phyloP scores from a whole-genome alignment of 2,329 filamentous ascomycete species.

The Apiospora arundinis region DNA sequence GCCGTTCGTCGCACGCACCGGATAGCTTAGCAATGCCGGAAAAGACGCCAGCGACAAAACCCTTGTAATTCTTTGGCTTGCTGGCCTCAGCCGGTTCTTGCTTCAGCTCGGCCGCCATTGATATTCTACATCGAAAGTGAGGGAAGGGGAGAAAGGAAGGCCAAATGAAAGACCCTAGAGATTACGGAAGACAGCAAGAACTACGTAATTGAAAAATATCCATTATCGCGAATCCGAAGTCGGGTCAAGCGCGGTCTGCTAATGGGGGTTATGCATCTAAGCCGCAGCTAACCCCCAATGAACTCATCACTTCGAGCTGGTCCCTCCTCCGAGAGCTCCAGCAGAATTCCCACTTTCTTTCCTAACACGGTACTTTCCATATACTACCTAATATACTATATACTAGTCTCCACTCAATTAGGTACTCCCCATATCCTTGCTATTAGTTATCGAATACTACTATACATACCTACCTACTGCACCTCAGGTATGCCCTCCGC shows the following conservation, averaged over 20 bases:
- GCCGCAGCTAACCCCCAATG: neutral
- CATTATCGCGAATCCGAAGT: conserved; percentile 11
- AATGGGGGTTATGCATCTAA: conserved; percentile 14
- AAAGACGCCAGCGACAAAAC: conserved; percentile 97
- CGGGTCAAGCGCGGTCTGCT: conserved; percentile 6
- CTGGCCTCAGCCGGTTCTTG: conserved; percentile 39
- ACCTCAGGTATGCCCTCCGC: neutral
- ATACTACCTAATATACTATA: too few relatives aligned
- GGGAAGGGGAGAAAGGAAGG: neutral
- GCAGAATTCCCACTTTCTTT: neutral
- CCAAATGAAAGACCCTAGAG: neutral
- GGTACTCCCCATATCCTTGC: conserved; percentile 6
- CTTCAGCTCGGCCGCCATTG: conserved; percentile 42
- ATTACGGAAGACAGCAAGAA: neutral
- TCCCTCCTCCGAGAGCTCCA: neutral
- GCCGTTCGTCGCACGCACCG: conserved; percentile 58
- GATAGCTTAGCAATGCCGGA: conserved; percentile 90
- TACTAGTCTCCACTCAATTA: conserved; percentile 15
- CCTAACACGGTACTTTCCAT: neutral
- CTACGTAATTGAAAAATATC: conserved; percentile 5
- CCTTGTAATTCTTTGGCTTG: conserved; percentile 74
- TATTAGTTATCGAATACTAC: conserved; percentile 4
- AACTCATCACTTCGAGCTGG: neutral
- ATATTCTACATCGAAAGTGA: conserved; percentile 2
- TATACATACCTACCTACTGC: too few relatives aligned